Evolutionary conservation across 2,329 filamentous ascomycete species (phyloP), one percentile per base, ranked within the genome.

Genomic region (Ilyonectria sp.): DNA sequence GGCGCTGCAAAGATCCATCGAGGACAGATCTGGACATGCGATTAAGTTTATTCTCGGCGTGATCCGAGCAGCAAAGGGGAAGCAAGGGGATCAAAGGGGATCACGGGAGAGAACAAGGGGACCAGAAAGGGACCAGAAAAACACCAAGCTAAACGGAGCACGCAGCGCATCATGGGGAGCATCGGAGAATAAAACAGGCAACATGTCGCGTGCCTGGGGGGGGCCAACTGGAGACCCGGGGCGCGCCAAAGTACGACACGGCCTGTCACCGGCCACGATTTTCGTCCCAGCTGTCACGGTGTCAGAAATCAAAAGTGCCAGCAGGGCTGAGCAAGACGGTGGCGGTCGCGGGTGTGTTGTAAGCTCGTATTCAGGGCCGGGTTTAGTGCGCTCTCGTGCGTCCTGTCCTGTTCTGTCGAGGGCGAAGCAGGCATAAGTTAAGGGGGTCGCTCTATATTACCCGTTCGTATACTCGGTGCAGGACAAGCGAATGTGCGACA

Each of bases 161-260:
- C 26, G 26, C 26, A 26, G 26, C 1, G 26, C 26, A 26, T 6
- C 26, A 26, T 26, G 26, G 26, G n/a, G 31, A 7, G 31, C 8
- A 7, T 17, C 23, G 31, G 53, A 40, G 37, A 49, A 65, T 67
- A 63, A 71, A 74, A 75, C 63, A 46, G 73, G 72, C 26, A 74
- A 73, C 55, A 72, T 72, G 69, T 74, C 72, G 72, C 69, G 72
- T 74, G 71, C 69, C 55, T 43, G 40, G 26, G 21, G 21, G 21
- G 26, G 26, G 26, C 26, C 26, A 26, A 26, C 26, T 26, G 26
- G 26, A 26, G 26, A 26, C 26, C 26, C 26, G 26, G 5, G 26
- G 26, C 26, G 26, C 26, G 26, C 19, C 11, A 13, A 17, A 43
- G 5, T 43, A 43, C 40, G 40, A 43, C 15, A 15, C n/a, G n/a